Conservation (phyloP, 1,284 basidiomycete species). For the Singerocomus inundabilis region DNA sequence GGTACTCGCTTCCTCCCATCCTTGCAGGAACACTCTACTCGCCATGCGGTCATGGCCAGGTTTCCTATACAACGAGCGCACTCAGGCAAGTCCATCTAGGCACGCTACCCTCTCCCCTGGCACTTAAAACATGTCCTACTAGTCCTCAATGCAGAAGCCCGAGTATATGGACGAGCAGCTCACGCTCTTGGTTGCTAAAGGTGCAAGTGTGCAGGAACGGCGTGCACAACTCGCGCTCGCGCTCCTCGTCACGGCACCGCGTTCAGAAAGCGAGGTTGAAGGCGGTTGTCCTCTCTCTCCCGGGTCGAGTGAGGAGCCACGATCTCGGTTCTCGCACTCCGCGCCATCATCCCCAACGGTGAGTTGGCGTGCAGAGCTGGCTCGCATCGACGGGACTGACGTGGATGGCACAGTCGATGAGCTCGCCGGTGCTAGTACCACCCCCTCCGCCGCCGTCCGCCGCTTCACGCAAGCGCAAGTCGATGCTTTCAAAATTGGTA, state of each 20-base stretch:
- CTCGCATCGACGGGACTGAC: not conserved
- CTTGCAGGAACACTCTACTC: not conserved
- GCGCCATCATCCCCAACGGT: constrained; percentile 16
- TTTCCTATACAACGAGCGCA: not conserved
- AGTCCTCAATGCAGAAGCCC: not conserved
- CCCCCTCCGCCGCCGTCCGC: not conserved
- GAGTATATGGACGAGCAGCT: constrained; percentile 13
- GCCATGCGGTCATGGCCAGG: constrained; percentile 7
- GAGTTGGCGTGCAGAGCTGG: constrained; percentile 1
- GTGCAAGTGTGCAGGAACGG: constrained; percentile 19
- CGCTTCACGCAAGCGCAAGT: constrained; percentile 14
- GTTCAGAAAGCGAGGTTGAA: not conserved
- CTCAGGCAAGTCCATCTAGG: constrained; percentile 7
- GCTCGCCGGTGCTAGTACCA: not conserved
- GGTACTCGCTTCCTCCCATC: not conserved
- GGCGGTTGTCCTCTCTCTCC: not conserved
- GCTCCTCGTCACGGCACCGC: constrained; percentile 5
- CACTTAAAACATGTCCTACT: not conserved
- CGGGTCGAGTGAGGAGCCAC: constrained; percentile 23
- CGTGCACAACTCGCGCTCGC: constrained; percentile 1
- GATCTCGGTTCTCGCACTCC: constrained; percentile 24
- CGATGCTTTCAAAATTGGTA: constrained; percentile 14
- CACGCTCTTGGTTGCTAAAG: constrained; percentile 17
- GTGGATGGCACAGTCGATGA: constrained; percentile 2
- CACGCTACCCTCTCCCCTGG: not conserved